Base-by-base conservation (phyloP, 1,284 basidiomycete genomes). In the Leccinum subfulvum region DNA sequence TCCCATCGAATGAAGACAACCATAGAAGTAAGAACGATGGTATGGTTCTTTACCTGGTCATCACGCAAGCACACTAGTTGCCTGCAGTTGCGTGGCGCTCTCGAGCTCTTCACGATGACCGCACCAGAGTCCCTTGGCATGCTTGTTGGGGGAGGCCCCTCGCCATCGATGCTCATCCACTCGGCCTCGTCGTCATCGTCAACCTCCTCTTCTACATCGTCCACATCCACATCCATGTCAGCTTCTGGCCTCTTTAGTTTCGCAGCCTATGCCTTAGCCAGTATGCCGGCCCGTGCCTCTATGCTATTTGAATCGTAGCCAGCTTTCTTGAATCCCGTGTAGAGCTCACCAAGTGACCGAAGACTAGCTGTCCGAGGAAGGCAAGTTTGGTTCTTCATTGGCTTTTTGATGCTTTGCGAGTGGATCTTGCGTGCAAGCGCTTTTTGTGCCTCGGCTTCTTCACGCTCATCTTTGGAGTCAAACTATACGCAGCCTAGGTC, bases 271-370 rank as follows among this genome's bases (percentile, higher is more conserved):
- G 88, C 79, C 77, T 95, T 94, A 33, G 92, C 91, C 57, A 98
- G 78, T 71, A 91, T 82, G 72, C 86, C 85, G 1, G 96, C 97
- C 37, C 97, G 89, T 68, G 92, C 92, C 74, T 95, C 87, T 70
- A 99, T 89, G 60, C 86, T 85, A 67, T 88, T 90, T 5, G 97
- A 92, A 75, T 99, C 94, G 67, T 95, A 85, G 0, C 97, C 97
- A 10, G 92, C 91, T 70, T 88, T 88, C 39, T 90, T 92, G 77
- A 99, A 81, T 71, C 87, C 89, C 11, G 84, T 78, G 47, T 92
- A 89, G 74, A 99, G 88, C 75, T 98, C 94, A 57, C 86, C 84
- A 41, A 99, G 80, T n/a, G 94, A 94, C 61, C 94, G 8, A 30
- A 30, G 30, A 30, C 30, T 9, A 30, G 30, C 30, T 10, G 30